Base-by-base conservation (phyloP, 495 filamentous ascomycete species). In the Hyaloscypha variabilis region DNA sequence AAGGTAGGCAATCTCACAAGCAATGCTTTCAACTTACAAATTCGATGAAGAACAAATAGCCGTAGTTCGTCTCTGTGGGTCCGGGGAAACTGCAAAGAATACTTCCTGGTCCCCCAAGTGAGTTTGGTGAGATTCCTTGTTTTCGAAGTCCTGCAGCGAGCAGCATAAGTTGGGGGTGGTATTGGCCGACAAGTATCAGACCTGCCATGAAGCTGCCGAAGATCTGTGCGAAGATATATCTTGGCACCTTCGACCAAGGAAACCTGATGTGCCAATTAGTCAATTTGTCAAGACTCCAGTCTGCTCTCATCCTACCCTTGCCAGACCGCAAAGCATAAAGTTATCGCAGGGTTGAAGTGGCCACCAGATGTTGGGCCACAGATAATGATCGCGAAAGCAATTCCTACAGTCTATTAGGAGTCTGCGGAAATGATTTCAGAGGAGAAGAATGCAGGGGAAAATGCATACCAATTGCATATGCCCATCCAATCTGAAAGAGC, bases 331-430 rank as follows among this genome's bases (percentile, higher is more conserved):
- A 85, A 78, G 65, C 75, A 77, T 36, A 85, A 72, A 5, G 82
- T 83, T 46, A 85, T 77, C 36, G 80, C 79, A 4, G 82, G 80
- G 60, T 82, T 82, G 66, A 84, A 83, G 65, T 85, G 82, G 10
- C 82, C 82, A 64, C 82, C 82, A 17, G 78, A 81, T 0, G 80
- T 82, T 8, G 81, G 69, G 55, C 77, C 82, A 60, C 80, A 83
- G 46, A 77, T 78, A 56, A 83, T 81, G 71, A 85, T 83, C 34
- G 82, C 82, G 65, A 85, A 83, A 14, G 81, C 77, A 64, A 85
- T 85, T 11, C 39, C 39, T 46, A 17, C 39, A 46, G 4, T 4
- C 19, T 17, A 17, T 46, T 17, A 46, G 39, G 4, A 46, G 19
- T 4, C 19, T 46, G 14, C 39, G 39, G 11, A 3, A 46, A 1